Percentiles rank a stretch among this genome's conserved stretches.
These are phyloP conservation scores for Calonectria hongkongensis DNA, from an alignment of 2,329 filamentous ascomycete genomes.

Conservation along the genomic window DNA sequence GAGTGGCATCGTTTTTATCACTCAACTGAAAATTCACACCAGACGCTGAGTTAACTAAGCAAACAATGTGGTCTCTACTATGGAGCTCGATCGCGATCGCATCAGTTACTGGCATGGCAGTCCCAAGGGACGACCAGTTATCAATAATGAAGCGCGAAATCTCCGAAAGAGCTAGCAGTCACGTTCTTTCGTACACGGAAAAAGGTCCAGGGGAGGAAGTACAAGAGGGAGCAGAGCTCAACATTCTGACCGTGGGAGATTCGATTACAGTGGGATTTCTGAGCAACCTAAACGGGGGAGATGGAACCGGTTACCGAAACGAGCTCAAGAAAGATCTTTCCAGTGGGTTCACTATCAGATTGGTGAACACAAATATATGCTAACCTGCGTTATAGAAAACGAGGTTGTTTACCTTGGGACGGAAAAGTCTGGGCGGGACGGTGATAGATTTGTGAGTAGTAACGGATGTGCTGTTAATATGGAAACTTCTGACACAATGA, in stretches of 20 bases:
- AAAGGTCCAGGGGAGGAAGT: conserved; percentile 16
- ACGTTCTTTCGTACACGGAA: conserved; percentile 30
- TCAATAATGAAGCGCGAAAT: neutral
- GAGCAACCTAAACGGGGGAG: conserved; percentile 31
- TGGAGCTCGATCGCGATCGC: conserved; percentile 2
- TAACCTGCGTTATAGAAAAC: neutral
- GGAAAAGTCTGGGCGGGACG: conserved; percentile 13
- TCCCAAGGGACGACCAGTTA: neutral
- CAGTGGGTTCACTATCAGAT: neutral
- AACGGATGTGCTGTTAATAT: neutral
- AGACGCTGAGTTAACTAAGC: neutral
- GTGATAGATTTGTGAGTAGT: conserved; percentile 33
- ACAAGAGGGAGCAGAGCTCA: conserved; percentile 13
- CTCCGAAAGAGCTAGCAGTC: neutral
- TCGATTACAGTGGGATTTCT: conserved; percentile 41
- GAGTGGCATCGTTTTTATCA: neutral
- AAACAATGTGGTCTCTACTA: neutral
- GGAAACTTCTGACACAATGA: neutral
- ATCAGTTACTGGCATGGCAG: neutral
- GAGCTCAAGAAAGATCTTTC: conserved; percentile 30
- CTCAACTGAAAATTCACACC: neutral
- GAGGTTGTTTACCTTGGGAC: conserved; percentile 38
- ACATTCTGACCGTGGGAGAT: conserved; percentile 35
- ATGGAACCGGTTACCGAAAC: conserved; percentile 36
- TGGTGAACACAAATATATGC: neutral